phyloP scores from a whole-genome alignment of 2,329 filamentous ascomycete genomes.

The Verticillium nonalfalfae region DNA sequence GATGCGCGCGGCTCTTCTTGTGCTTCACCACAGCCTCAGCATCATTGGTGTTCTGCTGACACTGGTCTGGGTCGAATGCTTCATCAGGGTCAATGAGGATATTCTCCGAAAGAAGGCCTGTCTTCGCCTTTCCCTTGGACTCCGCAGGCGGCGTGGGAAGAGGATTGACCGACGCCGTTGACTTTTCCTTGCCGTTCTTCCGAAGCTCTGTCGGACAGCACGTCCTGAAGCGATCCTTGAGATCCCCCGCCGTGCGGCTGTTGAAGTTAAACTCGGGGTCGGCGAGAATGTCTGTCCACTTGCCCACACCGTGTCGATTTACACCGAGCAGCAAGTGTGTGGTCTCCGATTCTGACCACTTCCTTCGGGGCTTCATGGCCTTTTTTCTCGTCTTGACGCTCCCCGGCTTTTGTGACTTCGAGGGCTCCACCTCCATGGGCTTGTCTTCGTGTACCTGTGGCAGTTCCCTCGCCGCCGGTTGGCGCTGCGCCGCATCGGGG shows the following conservation, averaged over 20 bases:
- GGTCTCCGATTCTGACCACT: conserved; percentile 61
- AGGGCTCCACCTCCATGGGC: conserved; percentile 18
- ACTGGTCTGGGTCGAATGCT: conserved; percentile 2
- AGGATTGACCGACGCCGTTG: conserved; percentile 22
- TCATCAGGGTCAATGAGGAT: conserved; percentile 45
- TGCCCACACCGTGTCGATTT: conserved; percentile 56
- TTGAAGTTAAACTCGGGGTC: conserved; percentile 56
- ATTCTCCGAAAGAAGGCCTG: conserved; percentile 47
- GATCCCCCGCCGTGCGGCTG: conserved; percentile 52
- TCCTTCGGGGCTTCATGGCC: conserved; percentile 50
- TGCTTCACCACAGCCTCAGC: conserved; percentile 30
- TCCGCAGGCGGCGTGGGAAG: conserved; percentile 14
- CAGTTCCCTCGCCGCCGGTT: conserved; percentile 1
- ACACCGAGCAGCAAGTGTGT: conserved; percentile 56
- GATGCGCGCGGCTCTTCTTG: conserved; percentile 47
- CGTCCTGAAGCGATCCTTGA: conserved; percentile 61
- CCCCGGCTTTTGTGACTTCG: conserved; percentile 12
- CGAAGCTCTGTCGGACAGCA: conserved; percentile 58
- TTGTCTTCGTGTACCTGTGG: conserved; percentile 8
- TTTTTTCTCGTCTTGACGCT: conserved; percentile 41
- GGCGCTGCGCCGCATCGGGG: conserved; percentile 33
- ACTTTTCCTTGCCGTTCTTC: conserved; percentile 10
- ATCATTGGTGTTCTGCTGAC: not conserved
- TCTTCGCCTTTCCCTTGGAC: conserved; percentile 32
- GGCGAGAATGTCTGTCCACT: conserved; percentile 59